Conservation (phyloP, 1,139 yeast genomes). For the Blastobotrys serpentis region DNA sequence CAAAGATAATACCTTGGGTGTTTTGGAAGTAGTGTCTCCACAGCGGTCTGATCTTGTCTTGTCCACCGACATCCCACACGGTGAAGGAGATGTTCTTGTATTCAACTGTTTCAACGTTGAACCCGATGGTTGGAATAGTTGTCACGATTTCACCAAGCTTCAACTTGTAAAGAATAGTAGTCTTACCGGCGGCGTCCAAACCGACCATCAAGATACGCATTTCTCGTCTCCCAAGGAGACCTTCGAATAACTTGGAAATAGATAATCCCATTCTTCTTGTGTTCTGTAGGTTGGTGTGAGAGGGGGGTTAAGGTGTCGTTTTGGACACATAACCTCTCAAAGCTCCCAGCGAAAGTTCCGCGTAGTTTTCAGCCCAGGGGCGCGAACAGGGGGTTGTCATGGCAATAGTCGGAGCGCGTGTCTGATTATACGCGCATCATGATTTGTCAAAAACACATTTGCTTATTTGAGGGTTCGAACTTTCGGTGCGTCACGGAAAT, state of each 20-base stretch:
- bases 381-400: not conserved
- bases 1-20: conserved; percentile 92
- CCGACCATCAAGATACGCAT: conserved; percentile 96
- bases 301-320: not conserved
- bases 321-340: conserved; percentile 8
- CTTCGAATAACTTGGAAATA: conserved; percentile 81
- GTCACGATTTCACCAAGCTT: conserved; percentile 91
- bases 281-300: conserved; percentile 6
- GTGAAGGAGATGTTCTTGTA: conserved; percentile 92
- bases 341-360: conserved; percentile 1
- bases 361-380: conserved; percentile 9
- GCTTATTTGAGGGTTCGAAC: not conserved
- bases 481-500: too few species aligned
- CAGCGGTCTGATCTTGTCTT: conserved; percentile 90
- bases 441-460: too few species aligned
- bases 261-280: conserved; percentile 68
- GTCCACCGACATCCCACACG: conserved; percentile 98
- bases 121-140: conserved; percentile 91
- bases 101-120: conserved; percentile 92
- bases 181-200: conserved; percentile 89
- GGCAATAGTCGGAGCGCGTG: not conserved
- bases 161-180: conserved; percentile 85
- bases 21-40: conserved; percentile 96
- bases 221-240: conserved; percentile 58
- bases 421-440: too few species aligned